phyloP scores from a whole-genome alignment of 2,329 filamentous ascomycete genomes.

The Colletotrichum navitas region DNA sequence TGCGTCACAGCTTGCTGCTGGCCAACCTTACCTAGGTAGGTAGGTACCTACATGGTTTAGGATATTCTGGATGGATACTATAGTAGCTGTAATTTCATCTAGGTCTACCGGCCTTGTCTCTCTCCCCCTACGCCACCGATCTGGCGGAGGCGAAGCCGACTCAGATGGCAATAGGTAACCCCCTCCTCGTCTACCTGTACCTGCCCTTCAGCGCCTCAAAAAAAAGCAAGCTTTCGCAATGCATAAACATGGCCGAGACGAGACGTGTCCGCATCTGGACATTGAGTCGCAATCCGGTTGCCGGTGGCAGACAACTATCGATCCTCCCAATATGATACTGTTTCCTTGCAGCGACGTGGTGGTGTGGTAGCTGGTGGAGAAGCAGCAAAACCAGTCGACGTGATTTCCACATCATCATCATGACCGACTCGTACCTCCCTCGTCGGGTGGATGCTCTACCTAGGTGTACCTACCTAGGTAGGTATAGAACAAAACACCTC shows the following conservation, averaged over 20 bases:
- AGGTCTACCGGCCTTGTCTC: slow-evolving; percentile 6
- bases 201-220: slow-evolving; percentile 10
- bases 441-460: neutral
- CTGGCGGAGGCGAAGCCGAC: slow-evolving; percentile 24
- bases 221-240: slow-evolving; percentile 36
- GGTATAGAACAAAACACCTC: neutral
- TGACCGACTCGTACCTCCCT: neutral
- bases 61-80: neutral
- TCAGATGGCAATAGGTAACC: slow-evolving; percentile 17
- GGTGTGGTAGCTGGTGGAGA: slow-evolving; percentile 8
- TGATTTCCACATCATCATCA: slow-evolving; percentile 34
- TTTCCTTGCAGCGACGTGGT: slow-evolving; percentile 3
- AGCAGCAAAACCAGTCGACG: slow-evolving; percentile 3
- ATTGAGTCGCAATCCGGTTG: slow-evolving; percentile 7
- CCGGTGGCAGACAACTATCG: slow-evolving; percentile 14
- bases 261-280: slow-evolving; percentile 26
- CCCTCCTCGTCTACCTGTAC: neutral
- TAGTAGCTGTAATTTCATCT: neutral
- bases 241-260: slow-evolving; percentile 10
- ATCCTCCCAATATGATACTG: neutral
- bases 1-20: neutral
- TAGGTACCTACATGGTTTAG: neutral
- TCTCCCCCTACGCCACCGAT: slow-evolving; percentile 30
- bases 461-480: neutral
- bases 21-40: neutral